These are phyloP conservation scores for Lachnellula subtilissima DNA, from an alignment of 2,329 filamentous ascomycete species.

Conservation along the genomic window DNA sequence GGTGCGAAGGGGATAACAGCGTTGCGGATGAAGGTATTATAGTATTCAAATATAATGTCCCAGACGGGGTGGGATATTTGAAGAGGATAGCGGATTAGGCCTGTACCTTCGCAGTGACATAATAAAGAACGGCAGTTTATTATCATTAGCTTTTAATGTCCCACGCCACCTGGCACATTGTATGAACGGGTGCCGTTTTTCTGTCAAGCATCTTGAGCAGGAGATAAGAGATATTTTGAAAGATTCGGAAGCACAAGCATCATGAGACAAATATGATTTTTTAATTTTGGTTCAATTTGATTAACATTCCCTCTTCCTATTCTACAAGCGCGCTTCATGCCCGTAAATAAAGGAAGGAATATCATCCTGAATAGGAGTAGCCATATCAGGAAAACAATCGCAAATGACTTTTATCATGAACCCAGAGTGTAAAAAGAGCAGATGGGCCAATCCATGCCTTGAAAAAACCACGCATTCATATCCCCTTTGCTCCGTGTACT, in stretches of 20 bases:
- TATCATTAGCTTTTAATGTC: too few relatives aligned
- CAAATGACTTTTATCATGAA: slow-evolving; percentile 33
- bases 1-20: neutral
- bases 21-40: neutral
- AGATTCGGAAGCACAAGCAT: neutral
- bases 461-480: slow-evolving; percentile 29
- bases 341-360: slow-evolving; percentile 26
- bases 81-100: too few relatives aligned
- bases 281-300: slow-evolving; percentile 19
- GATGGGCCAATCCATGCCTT: slow-evolving; percentile 30
- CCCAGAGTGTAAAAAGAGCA: slow-evolving; percentile 26
- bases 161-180: too few relatives aligned
- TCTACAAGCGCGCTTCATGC: slow-evolving; percentile 34
- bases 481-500: slow-evolving; percentile 22
- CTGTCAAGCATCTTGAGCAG: too few relatives aligned
- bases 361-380: slow-evolving; percentile 15
- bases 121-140: too few relatives aligned
- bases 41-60: neutral
- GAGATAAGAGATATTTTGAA: too few relatives aligned
- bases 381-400: slow-evolving; percentile 25
- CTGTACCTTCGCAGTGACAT: too few relatives aligned
- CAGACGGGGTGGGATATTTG: too few relatives aligned
- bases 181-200: too few relatives aligned
- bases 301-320: slow-evolving; percentile 29
- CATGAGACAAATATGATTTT: neutral